phyloP scores from a whole-genome alignment of 352 stramenopile genomes.

The Globisporangium carolinianum region DNA sequence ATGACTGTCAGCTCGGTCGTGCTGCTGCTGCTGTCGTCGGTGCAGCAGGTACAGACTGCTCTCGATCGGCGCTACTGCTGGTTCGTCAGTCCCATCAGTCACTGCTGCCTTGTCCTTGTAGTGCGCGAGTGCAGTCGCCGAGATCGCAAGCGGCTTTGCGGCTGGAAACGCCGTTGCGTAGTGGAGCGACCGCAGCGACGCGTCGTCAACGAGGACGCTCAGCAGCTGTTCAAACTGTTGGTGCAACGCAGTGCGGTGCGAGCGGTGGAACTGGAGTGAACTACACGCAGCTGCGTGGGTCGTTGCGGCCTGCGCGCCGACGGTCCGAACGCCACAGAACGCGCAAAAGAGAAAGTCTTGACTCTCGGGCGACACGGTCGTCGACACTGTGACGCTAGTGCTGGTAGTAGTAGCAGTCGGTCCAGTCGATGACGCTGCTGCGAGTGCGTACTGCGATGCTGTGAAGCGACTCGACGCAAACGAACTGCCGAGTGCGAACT shows the following conservation, averaged over 20 bases:
- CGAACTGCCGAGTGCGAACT: constrained; percentile 3
- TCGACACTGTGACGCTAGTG: not conserved
- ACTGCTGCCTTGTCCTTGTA: constrained; percentile 1
- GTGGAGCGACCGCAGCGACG: constrained; percentile 52
- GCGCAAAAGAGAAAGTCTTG: constrained; percentile 59
- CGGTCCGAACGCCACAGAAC: constrained; percentile 55
- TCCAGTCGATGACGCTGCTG: no score
- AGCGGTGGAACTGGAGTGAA: constrained; percentile 46
- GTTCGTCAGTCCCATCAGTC: not conserved
- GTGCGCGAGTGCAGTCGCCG: constrained; percentile 10
- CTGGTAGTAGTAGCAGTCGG: not conserved
- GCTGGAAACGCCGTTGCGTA: constrained; percentile 68
- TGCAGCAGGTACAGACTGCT: constrained; percentile 40
- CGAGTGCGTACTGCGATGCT: no score
- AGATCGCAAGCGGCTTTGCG: constrained; percentile 22
- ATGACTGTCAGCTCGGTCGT: no score
- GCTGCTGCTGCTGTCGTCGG: constrained; percentile 12
- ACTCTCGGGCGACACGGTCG: constrained; percentile 10
- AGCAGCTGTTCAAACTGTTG: constrained; percentile 58
- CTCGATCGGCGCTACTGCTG: constrained; percentile 18
- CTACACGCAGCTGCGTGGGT: constrained; percentile 44
- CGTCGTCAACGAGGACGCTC: constrained; percentile 56
- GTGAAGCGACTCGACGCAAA: constrained; percentile 5
- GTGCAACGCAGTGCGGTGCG: constrained; percentile 46
- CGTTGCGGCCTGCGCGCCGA: constrained; percentile 23